These are phyloP conservation scores for Aspergillus piperis DNA, from an alignment of 2,329 filamentous ascomycete species.

Conservation along the genomic window DNA sequence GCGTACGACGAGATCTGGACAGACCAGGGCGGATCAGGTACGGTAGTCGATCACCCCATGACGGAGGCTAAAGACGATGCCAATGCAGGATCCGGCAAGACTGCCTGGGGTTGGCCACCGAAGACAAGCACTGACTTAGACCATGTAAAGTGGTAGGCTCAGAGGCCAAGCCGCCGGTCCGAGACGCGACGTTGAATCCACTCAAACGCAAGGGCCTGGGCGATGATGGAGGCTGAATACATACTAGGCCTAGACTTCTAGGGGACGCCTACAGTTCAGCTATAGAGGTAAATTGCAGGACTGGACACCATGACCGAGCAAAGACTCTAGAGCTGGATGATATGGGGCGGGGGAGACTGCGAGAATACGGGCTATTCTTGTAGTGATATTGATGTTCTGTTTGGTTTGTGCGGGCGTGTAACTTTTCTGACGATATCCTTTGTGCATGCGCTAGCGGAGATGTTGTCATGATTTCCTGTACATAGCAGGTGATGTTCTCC, in stretches of 20 bases:
- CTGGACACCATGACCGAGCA: neutral
- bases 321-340: neutral
- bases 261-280: neutral
- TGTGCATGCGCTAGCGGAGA: conserved; percentile 1
- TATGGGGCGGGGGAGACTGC: neutral
- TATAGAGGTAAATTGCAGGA: no score
- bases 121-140: conserved; percentile 27
- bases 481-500: conserved; percentile 10
- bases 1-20: conserved; percentile 31
- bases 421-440: conserved; percentile 1
- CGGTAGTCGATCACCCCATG: conserved; percentile 22
- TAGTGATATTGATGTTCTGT: neutral
- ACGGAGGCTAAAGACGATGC: conserved; percentile 10
- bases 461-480: conserved; percentile 12
- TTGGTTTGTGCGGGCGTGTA: neutral
- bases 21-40: conserved; percentile 30
- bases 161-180: conserved; percentile 14
- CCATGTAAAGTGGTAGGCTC: conserved; percentile 33
- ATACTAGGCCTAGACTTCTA: neutral
- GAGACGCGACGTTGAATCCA: conserved; percentile 29
- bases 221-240: conserved; percentile 11
- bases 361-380: neutral
- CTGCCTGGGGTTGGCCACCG: conserved; percentile 15
- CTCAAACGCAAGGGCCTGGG: conserved; percentile 37
- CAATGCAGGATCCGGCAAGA: conserved; percentile 11